These are phyloP conservation scores for Phytophthora citricola DNA, from an alignment of 352 stramenopile genomes.

Conservation along the genomic window DNA sequence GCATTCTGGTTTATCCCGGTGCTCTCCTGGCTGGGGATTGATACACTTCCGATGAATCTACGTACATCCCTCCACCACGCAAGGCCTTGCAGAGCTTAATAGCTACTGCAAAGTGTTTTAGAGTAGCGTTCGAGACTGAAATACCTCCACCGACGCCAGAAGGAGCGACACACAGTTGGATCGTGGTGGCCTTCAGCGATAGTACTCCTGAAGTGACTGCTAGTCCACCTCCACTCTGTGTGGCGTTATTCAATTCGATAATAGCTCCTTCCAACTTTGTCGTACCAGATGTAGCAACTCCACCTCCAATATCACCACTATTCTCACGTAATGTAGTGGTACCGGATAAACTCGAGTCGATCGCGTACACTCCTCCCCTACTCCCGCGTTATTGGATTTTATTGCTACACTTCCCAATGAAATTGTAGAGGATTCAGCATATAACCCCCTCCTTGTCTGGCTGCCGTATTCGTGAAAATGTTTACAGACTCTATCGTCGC, in stretches of 20 bases:
- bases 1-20: background rate
- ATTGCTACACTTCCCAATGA: conserved; percentile 8
- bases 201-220: conserved; percentile 29
- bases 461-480: conserved; percentile 24
- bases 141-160: conserved; percentile 40
- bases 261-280: conserved; percentile 21
- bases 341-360: conserved; percentile 32
- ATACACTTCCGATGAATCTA: conserved; percentile 31
- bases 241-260: conserved; percentile 32
- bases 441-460: conserved; percentile 39
- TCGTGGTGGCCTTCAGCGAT: conserved; percentile 24
- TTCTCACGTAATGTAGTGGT: conserved; percentile 30
- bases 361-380: conserved; percentile 39
- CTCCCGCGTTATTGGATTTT: conserved; percentile 28
- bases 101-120: conserved; percentile 26
- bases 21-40: conserved; percentile 13
- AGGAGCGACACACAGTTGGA: conserved; percentile 23
- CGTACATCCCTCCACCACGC: conserved; percentile 44
- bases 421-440: conserved; percentile 13
- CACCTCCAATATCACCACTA: conserved; percentile 35
- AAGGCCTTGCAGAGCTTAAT: conserved; percentile 29
- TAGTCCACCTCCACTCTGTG: conserved; percentile 36
- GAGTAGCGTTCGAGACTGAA: conserved; percentile 19
- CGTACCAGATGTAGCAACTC: conserved; percentile 16
- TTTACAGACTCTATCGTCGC: conserved; percentile 20